Evolutionary conservation across 208 protist genomes (phyloP), one percentile per base, ranked within the genome.

Genomic region (Leishmania arabica): DNA sequence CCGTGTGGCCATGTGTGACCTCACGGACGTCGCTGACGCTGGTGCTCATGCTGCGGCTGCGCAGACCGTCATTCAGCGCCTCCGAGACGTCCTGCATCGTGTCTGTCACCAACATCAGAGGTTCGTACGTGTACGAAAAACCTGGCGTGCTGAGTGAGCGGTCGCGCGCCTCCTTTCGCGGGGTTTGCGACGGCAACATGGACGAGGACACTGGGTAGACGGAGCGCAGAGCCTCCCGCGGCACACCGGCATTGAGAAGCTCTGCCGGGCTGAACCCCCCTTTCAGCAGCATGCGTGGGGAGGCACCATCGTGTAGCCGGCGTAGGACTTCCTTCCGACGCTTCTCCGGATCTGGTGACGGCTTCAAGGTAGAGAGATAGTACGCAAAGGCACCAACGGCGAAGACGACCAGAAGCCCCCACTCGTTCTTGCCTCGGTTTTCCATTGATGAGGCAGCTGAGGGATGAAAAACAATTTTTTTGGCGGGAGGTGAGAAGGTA

Each of bases 211-310:
- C 13, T 6, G 15, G 27, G n/a, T 51, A 31, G 45, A 34, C 15
- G 27, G 72, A 27, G 53, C 51, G 42, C 31, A 85, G 77, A 51
- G 77, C 45, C 31, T 78, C 34, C 31, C 27, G 60, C 40, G 82
- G 69, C 60, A 85, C 82, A 66, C 76, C 77, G 2, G 77, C 82
- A 45, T 53, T 47, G n/a, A 81, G 69, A 37, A 85, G 82, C 60
- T 85, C 82, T 9, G 69, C 70, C 1, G 60, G 45, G 40, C 49
- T 85, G 77, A 78, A 85, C 24, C 82, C 82, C n/a, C 81, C 82
- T 19, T 72, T 13, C 49, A 81, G 64, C 51, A 85, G 71, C 64
- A 68, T 69, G 42, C 15, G 77, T 3, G 82, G 82, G 5, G 77
- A 79, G 31, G 71, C 37, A 42, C 77, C 82, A 34, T 78, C 72